Evolutionary conservation across 805 yeast species (phyloP).

Genomic region (Candida sanyiensis): DNA sequence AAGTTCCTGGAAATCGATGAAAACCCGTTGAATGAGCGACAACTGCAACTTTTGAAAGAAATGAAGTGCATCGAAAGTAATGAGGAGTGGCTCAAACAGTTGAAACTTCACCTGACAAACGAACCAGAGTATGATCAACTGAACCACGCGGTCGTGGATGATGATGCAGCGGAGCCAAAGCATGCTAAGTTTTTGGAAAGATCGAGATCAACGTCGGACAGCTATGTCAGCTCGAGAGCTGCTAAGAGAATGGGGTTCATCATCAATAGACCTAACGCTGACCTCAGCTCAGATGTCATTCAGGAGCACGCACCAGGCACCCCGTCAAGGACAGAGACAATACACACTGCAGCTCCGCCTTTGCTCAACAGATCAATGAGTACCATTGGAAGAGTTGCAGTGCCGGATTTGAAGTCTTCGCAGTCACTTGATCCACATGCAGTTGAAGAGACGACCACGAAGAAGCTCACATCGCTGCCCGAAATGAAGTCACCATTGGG

Average conservation of each 20-base stretch:
- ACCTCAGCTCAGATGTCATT: constrained; percentile 16
- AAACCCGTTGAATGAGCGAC: constrained; percentile 54
- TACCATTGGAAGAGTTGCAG: constrained; percentile 7
- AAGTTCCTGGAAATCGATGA: constrained; percentile 54
- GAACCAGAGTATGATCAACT: constrained; percentile 2
- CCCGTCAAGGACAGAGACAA: no score
- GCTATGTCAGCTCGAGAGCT: constrained; percentile 51
- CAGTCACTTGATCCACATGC: constrained; percentile 35
- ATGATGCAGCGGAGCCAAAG: not conserved
- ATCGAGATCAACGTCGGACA: constrained; percentile 36
- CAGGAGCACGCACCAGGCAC: constrained; percentile 30
- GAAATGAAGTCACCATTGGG: constrained; percentile 33
- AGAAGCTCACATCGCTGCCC: constrained; percentile 58
- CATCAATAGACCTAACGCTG: constrained; percentile 35
- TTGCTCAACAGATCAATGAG: constrained; percentile 22
- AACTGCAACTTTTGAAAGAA: constrained; percentile 33
- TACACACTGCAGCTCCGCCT: no score
- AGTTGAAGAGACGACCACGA: constrained; percentile 28
- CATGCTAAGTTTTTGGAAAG: constrained; percentile 18
- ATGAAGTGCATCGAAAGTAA: constrained; percentile 31
- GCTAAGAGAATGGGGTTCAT: constrained; percentile 75
- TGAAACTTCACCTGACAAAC: constrained; percentile 11
- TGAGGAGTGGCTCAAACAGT: constrained; percentile 37
- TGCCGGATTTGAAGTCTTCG: constrained; percentile 43
- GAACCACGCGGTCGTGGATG: constrained; percentile 1